A percentile compares a stretch with the other conserved stretches of the same genome.
phyloP scores from a whole-genome alignment of 768 basidiomycete species.

The Cytidiella melzeri region DNA sequence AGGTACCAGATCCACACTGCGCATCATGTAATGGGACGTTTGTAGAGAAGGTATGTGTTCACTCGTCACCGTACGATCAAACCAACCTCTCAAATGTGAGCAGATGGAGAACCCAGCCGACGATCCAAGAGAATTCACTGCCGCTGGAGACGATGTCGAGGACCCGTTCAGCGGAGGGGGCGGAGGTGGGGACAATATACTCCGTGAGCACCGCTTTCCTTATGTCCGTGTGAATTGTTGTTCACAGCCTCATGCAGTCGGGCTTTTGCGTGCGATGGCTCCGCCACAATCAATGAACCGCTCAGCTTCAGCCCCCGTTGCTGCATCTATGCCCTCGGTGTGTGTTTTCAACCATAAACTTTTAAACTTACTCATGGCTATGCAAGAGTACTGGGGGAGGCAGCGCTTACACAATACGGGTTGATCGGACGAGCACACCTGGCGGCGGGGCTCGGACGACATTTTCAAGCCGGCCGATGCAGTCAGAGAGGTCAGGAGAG shows the following conservation, averaged over 20 bases:
- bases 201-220: slow-evolving; percentile 32
- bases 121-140: slow-evolving; percentile 66
- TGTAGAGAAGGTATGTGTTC: slow-evolving; percentile 61
- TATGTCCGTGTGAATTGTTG: slow-evolving; percentile 9
- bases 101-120: slow-evolving; percentile 73
- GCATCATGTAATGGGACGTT: slow-evolving; percentile 78
- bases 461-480: slow-evolving; percentile 3
- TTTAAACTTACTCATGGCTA: too few species aligned
- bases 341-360: too few species aligned
- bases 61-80: slow-evolving; percentile 58
- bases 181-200: slow-evolving; percentile 34
- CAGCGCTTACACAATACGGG: slow-evolving; percentile 15
- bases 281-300: background rate
- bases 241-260: too few species aligned
- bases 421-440: slow-evolving; percentile 17
- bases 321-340: background rate
- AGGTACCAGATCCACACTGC: slow-evolving; percentile 81
- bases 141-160: slow-evolving; percentile 23
- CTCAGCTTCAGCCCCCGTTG: background rate
- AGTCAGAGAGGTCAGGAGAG: slow-evolving; percentile 1
- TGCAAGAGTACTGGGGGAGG: background rate
- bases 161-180: slow-evolving; percentile 9
- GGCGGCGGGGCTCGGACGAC: slow-evolving; percentile 7
- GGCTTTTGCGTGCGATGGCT: slow-evolving; percentile 10
- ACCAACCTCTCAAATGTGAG: slow-evolving; percentile 28